Base-by-base conservation (phyloP, 2,329 filamentous ascomycete genomes). In the Pestalotiopsis sp. region DNA sequence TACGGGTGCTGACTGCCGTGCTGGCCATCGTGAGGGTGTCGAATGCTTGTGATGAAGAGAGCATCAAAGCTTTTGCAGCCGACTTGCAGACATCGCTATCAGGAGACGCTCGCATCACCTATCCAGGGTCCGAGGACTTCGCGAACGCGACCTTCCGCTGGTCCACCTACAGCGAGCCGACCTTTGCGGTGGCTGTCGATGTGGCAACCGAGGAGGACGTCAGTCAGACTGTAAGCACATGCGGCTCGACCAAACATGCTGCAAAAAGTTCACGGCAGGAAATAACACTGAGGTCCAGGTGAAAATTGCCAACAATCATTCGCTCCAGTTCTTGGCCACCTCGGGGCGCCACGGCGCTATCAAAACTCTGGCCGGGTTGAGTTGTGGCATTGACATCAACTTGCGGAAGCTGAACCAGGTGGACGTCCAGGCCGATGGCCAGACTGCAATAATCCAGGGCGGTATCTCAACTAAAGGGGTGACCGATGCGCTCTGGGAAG, bases 301-400 rank as follows among this genome's bases (percentile, higher is more conserved):
- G 56, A 79, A 80, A 75, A 87, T 80, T 68, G 86, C 87, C 57
- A 85, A 84, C 71, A 72, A 78, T 52, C 76, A 81, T 59, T 72
- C 79, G 1, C 67, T 87, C 2, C 85, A 86, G 0, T 87, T 89
- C 70, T 81, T 90, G 2, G 82, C 85, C 0, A 83, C 80, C 73
- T 87, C 86, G 72, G 84, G 85, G 11, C 82, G 79, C 2, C 87
- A 90, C 68, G 87, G 86, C 3, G 78, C 84, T 2, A 79, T 86
- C 61, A 85, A 80, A 56, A 85, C 84, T 0, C 72, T 88, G 1
- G 84, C 82, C 0, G 80, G 75, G 41, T 84, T 88, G 80, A 73
- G 83, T 4, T 76, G 80, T 66, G 87, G 86, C 4, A 83, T 88
- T 17, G 81, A 83, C 70, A 88, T 88, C 66, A 82, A 80, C 66